Conservation (phyloP, 1,284 basidiomycete species). For the Marasmius sp. region DNA sequence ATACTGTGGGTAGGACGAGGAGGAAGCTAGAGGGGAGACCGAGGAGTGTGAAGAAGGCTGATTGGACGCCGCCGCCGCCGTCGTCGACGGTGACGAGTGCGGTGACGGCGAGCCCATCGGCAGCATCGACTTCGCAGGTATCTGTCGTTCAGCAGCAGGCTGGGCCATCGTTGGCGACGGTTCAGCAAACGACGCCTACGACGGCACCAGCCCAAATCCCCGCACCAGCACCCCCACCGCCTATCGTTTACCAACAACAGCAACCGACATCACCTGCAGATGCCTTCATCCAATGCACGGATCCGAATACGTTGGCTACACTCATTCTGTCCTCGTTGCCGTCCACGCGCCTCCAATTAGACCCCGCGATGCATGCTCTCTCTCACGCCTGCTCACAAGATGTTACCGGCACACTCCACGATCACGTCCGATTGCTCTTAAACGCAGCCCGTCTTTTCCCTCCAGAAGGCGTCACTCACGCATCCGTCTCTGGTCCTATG, state of each 20-base stretch:
- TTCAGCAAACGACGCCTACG: slow-evolving; percentile 3
- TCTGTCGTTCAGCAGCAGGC: not conserved
- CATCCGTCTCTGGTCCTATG: slow-evolving; percentile 48
- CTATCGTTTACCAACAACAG: slow-evolving; percentile 27
- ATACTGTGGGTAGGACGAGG: slow-evolving; percentile 56
- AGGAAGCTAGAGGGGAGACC: slow-evolving; percentile 54
- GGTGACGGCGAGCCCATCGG: not conserved
- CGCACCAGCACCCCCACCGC: slow-evolving; percentile 21
- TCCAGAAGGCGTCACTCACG: slow-evolving; percentile 43
- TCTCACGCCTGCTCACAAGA: slow-evolving; percentile 48
- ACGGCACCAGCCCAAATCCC: slow-evolving; percentile 18
- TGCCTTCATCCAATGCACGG: slow-evolving; percentile 46
- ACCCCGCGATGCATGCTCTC: slow-evolving; percentile 45
- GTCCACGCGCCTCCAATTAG: slow-evolving; percentile 43
- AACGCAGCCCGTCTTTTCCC: slow-evolving; percentile 49
- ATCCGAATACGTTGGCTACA: slow-evolving; percentile 44
- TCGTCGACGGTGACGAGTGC: not conserved
- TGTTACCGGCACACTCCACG: slow-evolving; percentile 33
- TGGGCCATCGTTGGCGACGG: too few relatives aligned
- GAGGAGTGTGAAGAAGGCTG: slow-evolving; percentile 43
- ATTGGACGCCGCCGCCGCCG: too few relatives aligned
- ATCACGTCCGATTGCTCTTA: slow-evolving; percentile 45
- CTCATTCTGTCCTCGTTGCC: slow-evolving; percentile 48
- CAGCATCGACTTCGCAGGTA: not conserved
- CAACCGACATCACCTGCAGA: slow-evolving; percentile 44